These are phyloP conservation scores for Colletotrichum tamarilloi DNA, from an alignment of 2,329 filamentous ascomycete genomes.

Conservation along the genomic window DNA sequence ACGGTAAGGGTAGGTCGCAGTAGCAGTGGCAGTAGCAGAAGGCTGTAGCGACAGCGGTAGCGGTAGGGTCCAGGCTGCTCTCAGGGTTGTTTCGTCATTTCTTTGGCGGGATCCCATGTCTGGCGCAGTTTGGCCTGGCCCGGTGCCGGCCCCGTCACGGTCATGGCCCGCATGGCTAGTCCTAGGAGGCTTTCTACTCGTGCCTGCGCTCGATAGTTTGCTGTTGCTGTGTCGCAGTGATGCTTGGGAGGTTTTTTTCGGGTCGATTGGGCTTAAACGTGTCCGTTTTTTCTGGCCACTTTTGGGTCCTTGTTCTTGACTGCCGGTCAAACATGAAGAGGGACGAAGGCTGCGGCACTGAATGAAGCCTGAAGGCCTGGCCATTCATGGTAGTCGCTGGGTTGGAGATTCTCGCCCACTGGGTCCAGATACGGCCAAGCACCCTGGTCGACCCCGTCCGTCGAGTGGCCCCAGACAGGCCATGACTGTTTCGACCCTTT, in stretches of 20 bases:
- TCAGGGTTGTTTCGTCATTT: conserved; percentile 30
- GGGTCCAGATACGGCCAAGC: conserved; percentile 15
- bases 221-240: conserved; percentile 1
- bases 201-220: conserved; percentile 7
- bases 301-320: neutral
- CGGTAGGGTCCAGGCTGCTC: conserved; percentile 22
- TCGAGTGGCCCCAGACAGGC: conserved; percentile 16
- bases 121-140: conserved; percentile 21
- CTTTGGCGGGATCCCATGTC: conserved; percentile 32
- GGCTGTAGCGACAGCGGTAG: neutral
- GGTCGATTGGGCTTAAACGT: conserved; percentile 11
- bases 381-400: conserved; percentile 7
- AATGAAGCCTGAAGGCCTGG: conserved; percentile 13
- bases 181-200: conserved; percentile 14
- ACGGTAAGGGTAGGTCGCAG: neutral
- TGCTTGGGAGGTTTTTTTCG: neutral
- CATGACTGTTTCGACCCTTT: conserved; percentile 24
- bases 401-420: conserved; percentile 10
- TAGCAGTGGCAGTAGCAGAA: neutral
- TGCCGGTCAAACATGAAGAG: neutral
- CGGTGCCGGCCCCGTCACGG: conserved; percentile 21
- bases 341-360: neutral
- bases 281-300: neutral
- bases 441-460: conserved; percentile 29
- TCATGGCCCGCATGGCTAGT: conserved; percentile 30